Evolutionary conservation across 2,329 filamentous ascomycete genomes (phyloP), one percentile per base, ranked within the genome.

Genomic region (Colletotrichum falcatum): DNA sequence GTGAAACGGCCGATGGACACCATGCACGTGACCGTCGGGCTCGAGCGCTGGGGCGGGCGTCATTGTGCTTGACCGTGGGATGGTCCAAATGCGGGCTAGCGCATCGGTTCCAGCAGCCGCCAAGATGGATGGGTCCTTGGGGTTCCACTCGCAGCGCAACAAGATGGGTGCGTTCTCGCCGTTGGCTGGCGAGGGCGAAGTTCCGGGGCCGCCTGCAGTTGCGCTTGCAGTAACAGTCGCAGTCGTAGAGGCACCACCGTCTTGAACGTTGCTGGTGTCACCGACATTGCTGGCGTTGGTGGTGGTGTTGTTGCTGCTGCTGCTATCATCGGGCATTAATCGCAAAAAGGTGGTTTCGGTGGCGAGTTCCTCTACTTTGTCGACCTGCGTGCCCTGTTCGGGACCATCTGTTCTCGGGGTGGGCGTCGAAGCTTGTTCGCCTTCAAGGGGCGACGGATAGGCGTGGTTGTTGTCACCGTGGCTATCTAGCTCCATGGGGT

Each of bases 111-210:
- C 89, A 83, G 88, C 89, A 84, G 88, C 89, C 80, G 89, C 89
- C 85, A 91, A 84, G 81, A 90, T 83, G 71, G 86, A 88, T 79
- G 89, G 87, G 83, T 91, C 86, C 80, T 79, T 84, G 75, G 89
- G 89, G 84, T 88, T 90, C 88, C 89, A 91, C 84, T 90, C 88
- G 86, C 89, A 91, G 81, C 90, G 88, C 83, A 91, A 85, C 80
- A 91, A 82, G 76, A 90, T 85, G 78, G 89, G 88, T 80, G 84
- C 83, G 76, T 85, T 87, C 77, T 88, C 86, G 78, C 77, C 74
- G 72, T 77, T 78, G 74, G 78, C 74, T 76, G 75, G 77, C 58
- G 77, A 75, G 69, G 78, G 76, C 60, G 75, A 76, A 49, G 68
- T 76, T 61, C 64, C 46, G 37, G 53, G 54, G 39, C 56, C 64